phyloP scores from a whole-genome alignment of 106 monocot genomes.

The Allium sativum region DNA sequence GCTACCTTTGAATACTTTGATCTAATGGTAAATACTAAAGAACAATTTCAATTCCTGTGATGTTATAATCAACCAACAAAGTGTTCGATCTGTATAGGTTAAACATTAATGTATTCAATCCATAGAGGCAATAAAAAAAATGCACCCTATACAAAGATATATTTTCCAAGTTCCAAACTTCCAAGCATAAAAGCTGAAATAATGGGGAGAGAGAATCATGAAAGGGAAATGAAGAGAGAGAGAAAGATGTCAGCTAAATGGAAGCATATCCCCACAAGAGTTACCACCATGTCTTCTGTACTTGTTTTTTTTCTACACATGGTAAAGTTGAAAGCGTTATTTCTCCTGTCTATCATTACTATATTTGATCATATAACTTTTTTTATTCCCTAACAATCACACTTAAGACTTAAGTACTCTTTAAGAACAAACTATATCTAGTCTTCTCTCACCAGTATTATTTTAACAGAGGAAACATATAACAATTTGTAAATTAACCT shows the following conservation, averaged over 20 bases:
- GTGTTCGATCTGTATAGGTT: too few relatives aligned
- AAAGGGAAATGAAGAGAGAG: neutral
- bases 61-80: too few relatives aligned
- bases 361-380: neutral
- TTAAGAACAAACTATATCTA: neutral
- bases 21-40: too few relatives aligned
- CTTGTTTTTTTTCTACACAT: neutral
- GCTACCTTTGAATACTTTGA: too few relatives aligned
- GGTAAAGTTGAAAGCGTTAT: neutral
- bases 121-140: too few relatives aligned
- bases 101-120: too few relatives aligned
- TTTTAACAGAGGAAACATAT: neutral
- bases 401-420: neutral
- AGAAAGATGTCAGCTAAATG: neutral
- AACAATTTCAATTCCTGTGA: too few relatives aligned
- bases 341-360: neutral
- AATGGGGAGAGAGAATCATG: neutral
- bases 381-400: neutral
- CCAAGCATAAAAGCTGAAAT: too few relatives aligned
- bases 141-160: too few relatives aligned
- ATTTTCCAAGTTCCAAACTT: too few relatives aligned
- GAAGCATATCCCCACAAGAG: slow-evolving; percentile 1
- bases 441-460: neutral
- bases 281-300: neutral
- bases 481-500: neutral